A percentile compares a stretch with the other conserved stretches of the same genome.
Evolutionary conservation across 441 rosid species (phyloP).

Genomic region (Breynia disticha): DNA sequence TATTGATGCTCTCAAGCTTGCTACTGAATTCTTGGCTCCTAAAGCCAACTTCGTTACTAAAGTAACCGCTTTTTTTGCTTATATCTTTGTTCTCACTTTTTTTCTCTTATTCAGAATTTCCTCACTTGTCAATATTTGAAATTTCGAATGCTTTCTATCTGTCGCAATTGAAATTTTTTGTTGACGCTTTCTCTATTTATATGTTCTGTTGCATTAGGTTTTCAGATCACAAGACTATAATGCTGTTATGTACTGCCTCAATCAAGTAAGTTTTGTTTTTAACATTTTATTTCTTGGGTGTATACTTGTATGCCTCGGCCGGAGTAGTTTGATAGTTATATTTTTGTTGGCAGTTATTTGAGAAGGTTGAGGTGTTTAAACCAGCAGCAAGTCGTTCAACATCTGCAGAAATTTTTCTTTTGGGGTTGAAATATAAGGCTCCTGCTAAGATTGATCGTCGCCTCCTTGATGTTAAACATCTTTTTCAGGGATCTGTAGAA

Average conservation of each 20-base stretch:
- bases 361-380: conserved; percentile 82
- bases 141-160: no score
- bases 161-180: no score
- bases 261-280: conserved; percentile 43
- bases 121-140: no score
- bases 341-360: conserved; percentile 48
- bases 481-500: conserved; percentile 62
- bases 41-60: conserved; percentile 71
- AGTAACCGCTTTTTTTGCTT: conserved; percentile 25
- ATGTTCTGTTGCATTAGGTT: conserved; percentile 30
- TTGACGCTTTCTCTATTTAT: no score
- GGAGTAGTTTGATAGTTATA: conserved; percentile 6
- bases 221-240: conserved; percentile 90
- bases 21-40: conserved; percentile 70
- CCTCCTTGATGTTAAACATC: conserved; percentile 66
- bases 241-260: conserved; percentile 66
- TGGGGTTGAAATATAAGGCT: conserved; percentile 77
- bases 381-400: conserved; percentile 86
- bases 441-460: conserved; percentile 87
- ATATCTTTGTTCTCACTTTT: not conserved
- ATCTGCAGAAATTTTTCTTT: conserved; percentile 75
- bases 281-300: not conserved
- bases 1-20: conserved; percentile 71
- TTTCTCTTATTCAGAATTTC: not conserved
- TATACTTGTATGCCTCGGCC: not conserved